These are phyloP conservation scores for Chaetothyriales sp. DNA, from an alignment of 2,329 filamentous ascomycete species.

Conservation along the genomic window DNA sequence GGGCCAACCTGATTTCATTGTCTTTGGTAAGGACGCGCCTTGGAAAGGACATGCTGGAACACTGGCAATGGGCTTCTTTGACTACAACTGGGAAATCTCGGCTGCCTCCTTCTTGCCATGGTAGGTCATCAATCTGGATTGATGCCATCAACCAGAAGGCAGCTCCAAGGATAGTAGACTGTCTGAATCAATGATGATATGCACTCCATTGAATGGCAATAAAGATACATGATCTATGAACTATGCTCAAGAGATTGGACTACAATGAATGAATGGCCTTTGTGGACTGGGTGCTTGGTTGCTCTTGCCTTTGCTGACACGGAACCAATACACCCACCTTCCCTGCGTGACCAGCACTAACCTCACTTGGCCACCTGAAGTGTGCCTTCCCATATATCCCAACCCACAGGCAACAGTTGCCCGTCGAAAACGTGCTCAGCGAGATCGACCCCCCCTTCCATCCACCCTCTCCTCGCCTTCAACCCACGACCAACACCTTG, in stretches of 20 bases:
- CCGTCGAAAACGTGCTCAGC: not conserved
- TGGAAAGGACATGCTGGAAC: slow-evolving; percentile 39
- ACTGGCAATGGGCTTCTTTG: slow-evolving; percentile 41
- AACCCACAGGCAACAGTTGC: not conserved
- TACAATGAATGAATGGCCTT: not conserved
- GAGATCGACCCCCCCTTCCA: not conserved
- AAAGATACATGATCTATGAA: not conserved
- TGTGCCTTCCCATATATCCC: not conserved
- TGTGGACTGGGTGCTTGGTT: not conserved
- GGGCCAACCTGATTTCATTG: slow-evolving; percentile 43
- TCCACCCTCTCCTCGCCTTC: slow-evolving; percentile 7
- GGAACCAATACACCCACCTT: not conserved
- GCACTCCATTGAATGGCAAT: not conserved
- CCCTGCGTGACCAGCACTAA: not conserved
- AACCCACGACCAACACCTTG: not conserved
- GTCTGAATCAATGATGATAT: not conserved
- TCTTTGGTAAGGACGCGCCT: slow-evolving; percentile 31
- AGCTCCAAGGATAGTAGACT: too few relatives aligned
- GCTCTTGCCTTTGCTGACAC: not conserved
- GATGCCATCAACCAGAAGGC: not conserved
- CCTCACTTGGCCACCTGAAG: not conserved
- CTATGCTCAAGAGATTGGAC: not conserved
- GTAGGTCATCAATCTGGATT: not conserved
- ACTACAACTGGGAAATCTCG: slow-evolving; percentile 38
- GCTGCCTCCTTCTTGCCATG: slow-evolving; percentile 29